Conservation (phyloP, 352 stramenopile genomes). For the Phytopythium helicoides region DNA sequence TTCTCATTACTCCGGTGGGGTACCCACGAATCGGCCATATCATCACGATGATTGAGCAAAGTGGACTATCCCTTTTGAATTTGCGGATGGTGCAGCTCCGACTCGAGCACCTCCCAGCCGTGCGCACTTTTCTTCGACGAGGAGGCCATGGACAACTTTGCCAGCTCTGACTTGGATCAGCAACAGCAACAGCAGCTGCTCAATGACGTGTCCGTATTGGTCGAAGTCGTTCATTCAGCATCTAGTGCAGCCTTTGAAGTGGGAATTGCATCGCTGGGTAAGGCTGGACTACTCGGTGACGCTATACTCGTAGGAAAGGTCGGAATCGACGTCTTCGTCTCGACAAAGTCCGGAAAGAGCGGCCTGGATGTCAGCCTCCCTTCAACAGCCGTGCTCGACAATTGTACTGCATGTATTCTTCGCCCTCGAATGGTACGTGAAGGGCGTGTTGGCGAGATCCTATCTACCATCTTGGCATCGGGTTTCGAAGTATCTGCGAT, state of each 20-base stretch:
- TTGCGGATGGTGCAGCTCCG: slow-evolving; percentile 52
- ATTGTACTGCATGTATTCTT: slow-evolving; percentile 64
- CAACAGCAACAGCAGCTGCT: slow-evolving; percentile 22
- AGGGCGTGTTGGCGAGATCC: slow-evolving; percentile 63
- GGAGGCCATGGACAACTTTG: neutral
- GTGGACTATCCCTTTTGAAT: slow-evolving; percentile 30
- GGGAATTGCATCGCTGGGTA: slow-evolving; percentile 5
- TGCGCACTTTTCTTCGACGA: slow-evolving; percentile 12
- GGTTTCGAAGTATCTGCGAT: slow-evolving; percentile 91
- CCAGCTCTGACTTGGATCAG: slow-evolving; percentile 5
- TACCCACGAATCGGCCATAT: slow-evolving; percentile 53
- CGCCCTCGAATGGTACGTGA: slow-evolving; percentile 59
- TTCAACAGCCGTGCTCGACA: slow-evolving; percentile 59
- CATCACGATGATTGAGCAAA: slow-evolving; percentile 41
- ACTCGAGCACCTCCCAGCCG: slow-evolving; percentile 22
- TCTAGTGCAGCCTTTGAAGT: neutral
- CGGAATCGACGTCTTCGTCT: slow-evolving; percentile 13
- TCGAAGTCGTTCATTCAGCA: slow-evolving; percentile 34
- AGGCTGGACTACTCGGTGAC: slow-evolving; percentile 7
- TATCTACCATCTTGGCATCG: slow-evolving; percentile 72
- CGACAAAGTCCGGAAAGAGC: slow-evolving; percentile 35
- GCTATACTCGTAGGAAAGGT: slow-evolving; percentile 18
- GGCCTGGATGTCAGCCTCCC: slow-evolving; percentile 12
- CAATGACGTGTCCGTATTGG: slow-evolving; percentile 44
- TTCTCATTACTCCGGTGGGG: slow-evolving; percentile 46